Base-by-base conservation (phyloP, 495 filamentous ascomycete species). In the Penicillium canescens region DNA sequence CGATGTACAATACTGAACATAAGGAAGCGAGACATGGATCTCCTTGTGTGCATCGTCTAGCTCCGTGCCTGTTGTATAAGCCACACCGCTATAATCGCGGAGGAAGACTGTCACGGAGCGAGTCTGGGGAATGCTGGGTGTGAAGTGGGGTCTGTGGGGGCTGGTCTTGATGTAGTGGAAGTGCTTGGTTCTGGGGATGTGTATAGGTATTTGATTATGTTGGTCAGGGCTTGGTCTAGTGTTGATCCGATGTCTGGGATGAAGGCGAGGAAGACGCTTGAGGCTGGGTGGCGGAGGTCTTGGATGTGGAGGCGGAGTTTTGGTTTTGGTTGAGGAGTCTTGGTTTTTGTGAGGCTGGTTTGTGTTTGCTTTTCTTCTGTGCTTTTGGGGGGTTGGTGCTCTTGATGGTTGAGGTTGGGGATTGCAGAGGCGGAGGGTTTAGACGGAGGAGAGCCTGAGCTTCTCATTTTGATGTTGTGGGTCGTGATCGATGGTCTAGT, bases 1-100 rank as follows among this genome's bases (percentile, higher is more conserved):
- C 11, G 75, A 75, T 3, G 76, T 70, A 50, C 74, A 67, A 50
- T 71, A 65, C 12, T 69, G 50, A 60, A 98, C 86, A 72, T 96
- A 96, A 46, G 81, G 72, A 10, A 91, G 82, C 4, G 83, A 88
- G 74, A 97, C 80, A 72, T 96, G 91, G 52, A 98, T 96, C 63
- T 96, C 91, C 65, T 98, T 98, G 75, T 97, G 91, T 64, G 95
- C 90, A 39, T 81, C 52, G 71, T 97, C 93, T 6, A 96, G 78
- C 35, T 92, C 89, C 12, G 74, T 82, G 55, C 92, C 90, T 0
- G 81, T 89, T 4, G 94, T 98, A 70, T 96, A 94, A 33, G 94
- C 94, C 7, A 98, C 86, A 14, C 92, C 92, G 39, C 59, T 72
- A 79, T 95, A 91, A 46, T 85, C 74, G 4, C 87, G 84, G 12